Evolutionary conservation across 2,329 filamentous ascomycete species (phyloP), one percentile per base, ranked within the genome.

Genomic region (Colletotrichum tabaci): DNA sequence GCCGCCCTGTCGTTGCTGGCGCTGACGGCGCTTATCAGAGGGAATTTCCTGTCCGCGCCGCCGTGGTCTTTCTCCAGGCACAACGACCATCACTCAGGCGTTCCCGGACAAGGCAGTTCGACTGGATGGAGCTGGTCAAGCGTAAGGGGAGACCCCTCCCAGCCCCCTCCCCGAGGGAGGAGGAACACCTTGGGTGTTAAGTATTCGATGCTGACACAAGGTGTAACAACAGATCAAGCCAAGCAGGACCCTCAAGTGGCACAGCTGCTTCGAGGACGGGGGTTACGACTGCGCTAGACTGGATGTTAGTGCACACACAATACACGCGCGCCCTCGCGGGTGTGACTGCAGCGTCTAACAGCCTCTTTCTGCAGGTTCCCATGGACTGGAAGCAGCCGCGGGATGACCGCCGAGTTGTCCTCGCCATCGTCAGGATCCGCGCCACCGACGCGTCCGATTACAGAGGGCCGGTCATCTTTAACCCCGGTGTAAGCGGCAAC

Each of bases 211-310:
- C 61, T 64, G 18, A 64, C 13, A 46, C 1, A 4, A 13, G 15
- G 3, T 86, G 26, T 4, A 26, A 26, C 26, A 4, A 79, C 82
- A 90, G 80, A 73, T 81, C 49, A 74, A 76, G 30, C 78, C 80
- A 49, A 78, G 76, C 30, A 68, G 70, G 10, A 70, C 74, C n/a
- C 66, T 82, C 18, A 73, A 71, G 16, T 81, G 80, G 80, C 75
- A 80, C 62, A 42, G 66, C n/a, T 81, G 80, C 61, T 81, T 73
- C 47, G 71, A 81, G 63, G 74, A 77, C 1, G 73, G 65, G 15
- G 57, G 70, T 8, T 79, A 78, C 38, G 76, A 81, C 47, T 82
- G 80, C 68, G 79, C 80, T 5, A 78, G 80, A 56, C 74, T 82
- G 1, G 79, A 82, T 56, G 80, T 80, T 56, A 74, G 76, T 74